These are phyloP conservation scores for Scutellaria barbata DNA, from an alignment of 257 asterid genomes.

Conservation along the genomic window DNA sequence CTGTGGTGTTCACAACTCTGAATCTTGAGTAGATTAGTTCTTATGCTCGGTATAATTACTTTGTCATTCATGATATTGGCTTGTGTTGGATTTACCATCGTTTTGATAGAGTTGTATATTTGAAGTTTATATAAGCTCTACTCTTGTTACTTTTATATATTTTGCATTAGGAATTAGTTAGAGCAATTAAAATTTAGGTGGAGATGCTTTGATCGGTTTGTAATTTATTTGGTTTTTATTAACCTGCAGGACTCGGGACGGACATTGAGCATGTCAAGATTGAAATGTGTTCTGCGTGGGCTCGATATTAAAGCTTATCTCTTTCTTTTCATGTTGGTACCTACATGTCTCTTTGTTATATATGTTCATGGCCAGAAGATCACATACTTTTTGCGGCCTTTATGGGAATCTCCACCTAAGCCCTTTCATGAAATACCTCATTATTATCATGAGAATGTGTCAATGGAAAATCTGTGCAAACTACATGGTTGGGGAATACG, in stretches of 20 bases:
- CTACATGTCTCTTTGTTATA: constrained; percentile 53
- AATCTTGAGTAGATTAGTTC: too few species aligned
- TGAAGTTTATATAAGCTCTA: background rate
- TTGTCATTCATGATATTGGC: too few species aligned
- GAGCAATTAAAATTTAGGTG: background rate
- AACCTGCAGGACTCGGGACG: constrained; percentile 58
- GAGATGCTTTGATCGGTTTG: background rate
- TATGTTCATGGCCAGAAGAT: constrained; percentile 83
- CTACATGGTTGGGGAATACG: constrained; percentile 90
- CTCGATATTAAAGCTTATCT: constrained; percentile 60
- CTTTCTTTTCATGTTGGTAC: constrained; percentile 62
- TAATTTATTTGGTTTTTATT: constrained; percentile 12
- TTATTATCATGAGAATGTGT: constrained; percentile 75
- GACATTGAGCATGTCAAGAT: constrained; percentile 59
- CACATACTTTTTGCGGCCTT: constrained; percentile 74
- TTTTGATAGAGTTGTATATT: background rate
- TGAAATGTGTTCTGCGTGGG: constrained; percentile 65
- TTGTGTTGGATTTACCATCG: too few species aligned
- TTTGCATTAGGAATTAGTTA: background rate
- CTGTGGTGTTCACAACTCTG: too few species aligned
- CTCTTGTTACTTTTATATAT: background rate
- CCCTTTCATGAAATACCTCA: constrained; percentile 81
- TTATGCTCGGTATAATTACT: too few species aligned
- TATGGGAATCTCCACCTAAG: constrained; percentile 85
- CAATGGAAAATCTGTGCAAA: constrained; percentile 74